phyloP scores from a whole-genome alignment of 176 grass and related monocot genomes.

The Ensete ventricosum region DNA sequence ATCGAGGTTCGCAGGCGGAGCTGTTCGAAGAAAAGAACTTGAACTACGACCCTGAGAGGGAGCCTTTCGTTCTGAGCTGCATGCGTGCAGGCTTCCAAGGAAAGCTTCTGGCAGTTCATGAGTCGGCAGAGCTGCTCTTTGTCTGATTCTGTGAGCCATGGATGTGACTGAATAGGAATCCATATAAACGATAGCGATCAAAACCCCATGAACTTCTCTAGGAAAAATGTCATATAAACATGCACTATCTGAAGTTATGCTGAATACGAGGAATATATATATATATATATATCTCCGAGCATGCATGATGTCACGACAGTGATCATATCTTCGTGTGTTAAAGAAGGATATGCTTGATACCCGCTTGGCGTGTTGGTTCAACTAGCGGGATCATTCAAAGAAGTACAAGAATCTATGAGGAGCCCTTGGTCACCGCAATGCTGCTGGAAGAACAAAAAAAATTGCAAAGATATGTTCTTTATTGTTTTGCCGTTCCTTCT shows the following conservation, averaged over 20 bases:
- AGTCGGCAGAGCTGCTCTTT: constrained; percentile 16
- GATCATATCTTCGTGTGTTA: no score
- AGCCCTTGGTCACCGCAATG: no score
- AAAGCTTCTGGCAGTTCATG: constrained; percentile 20
- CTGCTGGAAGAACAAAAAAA: no score
- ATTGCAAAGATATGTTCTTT: no score
- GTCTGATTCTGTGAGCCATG: constrained; percentile 15
- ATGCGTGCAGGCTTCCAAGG: constrained; percentile 12
- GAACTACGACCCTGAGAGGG: constrained; percentile 6
- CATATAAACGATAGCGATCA: neutral
- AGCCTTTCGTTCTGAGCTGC: constrained; percentile 15
- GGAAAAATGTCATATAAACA: neutral
- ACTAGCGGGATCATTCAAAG: no score
- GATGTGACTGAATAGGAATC: constrained; percentile 4
- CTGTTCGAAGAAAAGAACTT: constrained; percentile 16
- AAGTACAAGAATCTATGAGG: no score
- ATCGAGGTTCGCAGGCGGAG: constrained; percentile 8
- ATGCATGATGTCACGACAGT: no score
- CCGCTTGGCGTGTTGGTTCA: no score
- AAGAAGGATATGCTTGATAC: no score
- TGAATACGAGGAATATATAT: neutral
- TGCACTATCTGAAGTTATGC: neutral
- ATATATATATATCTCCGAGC: no score
- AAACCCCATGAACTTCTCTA: no score
- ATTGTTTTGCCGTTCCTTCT: no score